These are phyloP conservation scores for Ogataea paraovalis DNA, from an alignment of 805 yeast species.

Conservation along the genomic window DNA sequence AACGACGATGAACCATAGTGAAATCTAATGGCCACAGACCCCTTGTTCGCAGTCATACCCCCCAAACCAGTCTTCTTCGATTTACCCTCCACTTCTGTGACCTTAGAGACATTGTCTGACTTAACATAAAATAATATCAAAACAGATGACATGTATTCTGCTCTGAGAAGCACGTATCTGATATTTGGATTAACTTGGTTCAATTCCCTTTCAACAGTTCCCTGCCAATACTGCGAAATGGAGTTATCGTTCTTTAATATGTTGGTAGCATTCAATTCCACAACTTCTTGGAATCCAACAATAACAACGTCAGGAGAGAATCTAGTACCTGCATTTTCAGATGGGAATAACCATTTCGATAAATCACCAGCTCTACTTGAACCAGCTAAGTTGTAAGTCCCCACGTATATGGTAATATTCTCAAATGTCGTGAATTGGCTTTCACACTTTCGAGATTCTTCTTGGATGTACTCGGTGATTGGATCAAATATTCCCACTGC, in stretches of 20 bases:
- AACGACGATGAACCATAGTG: constrained; percentile 75
- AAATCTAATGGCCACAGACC: constrained; percentile 91
- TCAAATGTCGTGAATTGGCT: constrained; percentile 57
- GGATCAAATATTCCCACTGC: constrained; percentile 85
- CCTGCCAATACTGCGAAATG: constrained; percentile 76
- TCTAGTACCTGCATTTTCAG: constrained; percentile 43
- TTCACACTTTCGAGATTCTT: constrained; percentile 48
- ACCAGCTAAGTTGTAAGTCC: constrained; percentile 89
- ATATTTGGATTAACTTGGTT: constrained; percentile 36
- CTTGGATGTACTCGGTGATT: constrained; percentile 74
- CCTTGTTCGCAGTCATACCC: constrained; percentile 96
- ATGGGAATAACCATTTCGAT: constrained; percentile 78
- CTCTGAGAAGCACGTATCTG: constrained; percentile 59
- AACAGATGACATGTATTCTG: constrained; percentile 72
- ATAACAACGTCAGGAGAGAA: constrained; percentile 73
- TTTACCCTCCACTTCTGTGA: constrained; percentile 91
- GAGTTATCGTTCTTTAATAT: constrained; percentile 83
- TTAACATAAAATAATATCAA: constrained; percentile 61
- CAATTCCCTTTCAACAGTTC: constrained; percentile 56
- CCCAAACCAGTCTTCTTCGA: constrained; percentile 93
- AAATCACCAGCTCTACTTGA: constrained; percentile 54
- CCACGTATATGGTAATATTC: constrained; percentile 64
- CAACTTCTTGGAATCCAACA: constrained; percentile 92
- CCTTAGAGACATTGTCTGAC: constrained; percentile 39
- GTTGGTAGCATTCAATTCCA: constrained; percentile 89